These are phyloP conservation scores for Hyaloscypha finlandica DNA, from an alignment of 495 filamentous ascomycete genomes.

Conservation along the genomic window DNA sequence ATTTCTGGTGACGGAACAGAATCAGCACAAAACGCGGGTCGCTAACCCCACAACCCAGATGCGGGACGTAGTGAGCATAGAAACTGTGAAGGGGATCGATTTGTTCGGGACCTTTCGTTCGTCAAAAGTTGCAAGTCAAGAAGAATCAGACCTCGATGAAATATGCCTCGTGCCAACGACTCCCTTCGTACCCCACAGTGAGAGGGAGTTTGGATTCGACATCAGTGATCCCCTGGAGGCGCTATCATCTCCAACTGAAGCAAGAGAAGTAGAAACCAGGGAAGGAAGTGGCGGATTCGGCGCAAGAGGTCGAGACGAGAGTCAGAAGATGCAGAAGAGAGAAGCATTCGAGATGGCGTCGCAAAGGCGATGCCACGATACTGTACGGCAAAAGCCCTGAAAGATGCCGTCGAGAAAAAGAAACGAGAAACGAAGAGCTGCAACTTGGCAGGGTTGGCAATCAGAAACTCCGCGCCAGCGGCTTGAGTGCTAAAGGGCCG, in stretches of 20 bases:
- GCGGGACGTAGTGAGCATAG: not conserved
- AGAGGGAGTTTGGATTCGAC: not conserved
- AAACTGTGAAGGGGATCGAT: slow-evolving; percentile 10
- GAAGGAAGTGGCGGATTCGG: not conserved
- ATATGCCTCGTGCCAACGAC: slow-evolving; percentile 12
- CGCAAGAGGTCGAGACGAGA: not conserved
- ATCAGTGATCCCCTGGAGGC: not conserved
- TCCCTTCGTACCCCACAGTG: not conserved
- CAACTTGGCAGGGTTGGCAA: not conserved
- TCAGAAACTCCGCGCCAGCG: not conserved
- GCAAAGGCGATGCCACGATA: slow-evolving; percentile 14
- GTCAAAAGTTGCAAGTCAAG: not conserved
- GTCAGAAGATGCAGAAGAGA: slow-evolving; percentile 9
- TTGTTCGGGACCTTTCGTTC: not conserved
- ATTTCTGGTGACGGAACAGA: slow-evolving; percentile 15
- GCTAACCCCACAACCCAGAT: not conserved
- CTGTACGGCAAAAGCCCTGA: slow-evolving; percentile 11
- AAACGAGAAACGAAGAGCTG: slow-evolving; percentile 3
- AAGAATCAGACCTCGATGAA: slow-evolving; percentile 7
- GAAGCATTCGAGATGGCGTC: slow-evolving; percentile 1
- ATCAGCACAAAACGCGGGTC: not conserved
- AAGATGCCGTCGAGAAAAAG: slow-evolving; percentile 6
- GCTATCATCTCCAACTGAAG: not conserved
- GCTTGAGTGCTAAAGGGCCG: not conserved
- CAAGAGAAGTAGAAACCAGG: not conserved